phyloP scores from a whole-genome alignment of 768 basidiomycete species.

The Trametes sanguinea region DNA sequence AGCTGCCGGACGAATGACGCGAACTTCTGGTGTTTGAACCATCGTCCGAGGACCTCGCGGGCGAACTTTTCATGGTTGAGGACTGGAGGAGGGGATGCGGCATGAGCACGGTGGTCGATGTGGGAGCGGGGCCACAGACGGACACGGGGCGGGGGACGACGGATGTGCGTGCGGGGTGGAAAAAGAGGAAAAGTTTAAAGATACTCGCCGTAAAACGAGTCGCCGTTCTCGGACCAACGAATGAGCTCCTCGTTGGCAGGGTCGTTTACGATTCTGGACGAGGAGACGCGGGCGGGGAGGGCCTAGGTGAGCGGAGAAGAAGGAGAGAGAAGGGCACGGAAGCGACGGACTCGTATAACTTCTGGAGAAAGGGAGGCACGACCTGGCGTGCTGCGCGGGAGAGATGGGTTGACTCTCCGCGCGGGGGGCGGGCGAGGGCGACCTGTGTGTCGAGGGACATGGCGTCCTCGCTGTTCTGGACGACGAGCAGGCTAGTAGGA shows the following conservation, averaged over 20 bases:
- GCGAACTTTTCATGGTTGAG: constrained; percentile 91
- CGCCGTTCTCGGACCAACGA: constrained; percentile 87
- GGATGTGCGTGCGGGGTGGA: not conserved
- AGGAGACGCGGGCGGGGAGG: constrained; percentile 1
- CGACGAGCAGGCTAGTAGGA: not conserved
- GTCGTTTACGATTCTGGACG: constrained; percentile 87
- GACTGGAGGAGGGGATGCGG: constrained; percentile 48
- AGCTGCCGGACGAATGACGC: constrained; percentile 89
- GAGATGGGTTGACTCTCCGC: constrained; percentile 42
- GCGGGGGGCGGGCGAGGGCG: constrained; percentile 50
- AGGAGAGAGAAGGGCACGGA: constrained; percentile 9
- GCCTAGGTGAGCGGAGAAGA: constrained; percentile 11
- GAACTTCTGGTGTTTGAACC: constrained; percentile 99
- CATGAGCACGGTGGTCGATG: not conserved
- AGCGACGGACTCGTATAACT: constrained; percentile 80
- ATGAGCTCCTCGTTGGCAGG: constrained; percentile 80
- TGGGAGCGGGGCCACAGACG: not conserved
- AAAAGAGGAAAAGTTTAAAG: not conserved
- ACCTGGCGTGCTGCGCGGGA: constrained; percentile 50
- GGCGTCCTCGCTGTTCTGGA: not conserved
- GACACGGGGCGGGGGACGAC: not conserved
- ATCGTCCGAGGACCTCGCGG: constrained; percentile 83
- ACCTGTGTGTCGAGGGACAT: constrained; percentile 60
- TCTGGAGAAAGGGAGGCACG: constrained; percentile 88
- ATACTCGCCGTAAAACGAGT: constrained; percentile 83